These are phyloP conservation scores for Nitzschia putrida DNA, from an alignment of 108 stramenopile genomes.

Conservation along the genomic window DNA sequence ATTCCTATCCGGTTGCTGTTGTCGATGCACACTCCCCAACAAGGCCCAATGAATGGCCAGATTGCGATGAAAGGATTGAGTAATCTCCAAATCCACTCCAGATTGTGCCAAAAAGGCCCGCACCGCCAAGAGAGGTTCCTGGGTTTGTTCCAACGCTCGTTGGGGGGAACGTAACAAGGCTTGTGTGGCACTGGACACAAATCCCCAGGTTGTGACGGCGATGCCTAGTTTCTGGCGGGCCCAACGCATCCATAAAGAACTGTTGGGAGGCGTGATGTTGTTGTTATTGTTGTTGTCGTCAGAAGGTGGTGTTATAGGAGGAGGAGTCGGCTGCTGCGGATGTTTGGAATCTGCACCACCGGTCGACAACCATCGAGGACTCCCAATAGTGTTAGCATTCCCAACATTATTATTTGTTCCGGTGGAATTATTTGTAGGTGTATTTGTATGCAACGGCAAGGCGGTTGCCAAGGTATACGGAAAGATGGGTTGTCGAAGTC, in stretches of 20 bases:
- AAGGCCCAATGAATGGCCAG: constrained; percentile 26
- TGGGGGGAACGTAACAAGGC: constrained; percentile 27
- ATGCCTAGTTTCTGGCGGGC: constrained; percentile 27
- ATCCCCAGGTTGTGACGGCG: constrained; percentile 37
- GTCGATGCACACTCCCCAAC: constrained; percentile 32
- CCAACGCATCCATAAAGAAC: not conserved
- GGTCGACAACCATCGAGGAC: too few species aligned
- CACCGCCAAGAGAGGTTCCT: constrained; percentile 29
- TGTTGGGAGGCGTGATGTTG: too few species aligned
- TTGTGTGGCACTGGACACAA: constrained; percentile 29
- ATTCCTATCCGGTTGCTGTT: constrained; percentile 3
- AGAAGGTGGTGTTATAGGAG: too few species aligned
- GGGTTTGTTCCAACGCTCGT: constrained; percentile 13
- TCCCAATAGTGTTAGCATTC: too few species aligned
- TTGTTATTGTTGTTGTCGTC: too few species aligned
- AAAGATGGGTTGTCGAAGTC: too few species aligned
- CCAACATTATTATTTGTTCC: too few species aligned
- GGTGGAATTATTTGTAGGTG: too few species aligned
- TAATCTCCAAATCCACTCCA: constrained; percentile 44
- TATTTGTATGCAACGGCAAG: too few species aligned
- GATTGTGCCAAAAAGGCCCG: constrained; percentile 20
- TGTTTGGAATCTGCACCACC: too few species aligned
- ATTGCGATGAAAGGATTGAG: constrained; percentile 20
- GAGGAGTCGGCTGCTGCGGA: too few species aligned
- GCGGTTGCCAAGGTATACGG: too few species aligned